These are phyloP conservation scores for Ceratobasidium sp. DNA, from an alignment of 1,284 basidiomycete species.

Conservation along the genomic window DNA sequence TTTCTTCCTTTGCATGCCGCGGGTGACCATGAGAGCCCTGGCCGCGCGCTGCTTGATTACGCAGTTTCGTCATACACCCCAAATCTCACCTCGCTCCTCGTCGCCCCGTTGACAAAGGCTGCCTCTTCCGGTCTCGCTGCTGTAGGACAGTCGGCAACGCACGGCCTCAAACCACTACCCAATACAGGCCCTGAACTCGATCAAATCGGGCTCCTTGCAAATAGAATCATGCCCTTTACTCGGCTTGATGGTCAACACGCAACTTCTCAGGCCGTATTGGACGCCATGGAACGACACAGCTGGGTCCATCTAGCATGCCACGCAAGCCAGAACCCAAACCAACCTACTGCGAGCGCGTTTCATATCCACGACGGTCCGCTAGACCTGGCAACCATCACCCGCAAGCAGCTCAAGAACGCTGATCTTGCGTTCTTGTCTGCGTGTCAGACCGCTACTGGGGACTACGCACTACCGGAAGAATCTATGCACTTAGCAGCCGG, in stretches of 20 bases:
- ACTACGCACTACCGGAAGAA: conserved; percentile 10
- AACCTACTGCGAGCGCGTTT: not conserved
- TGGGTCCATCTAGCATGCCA: conserved; percentile 30
- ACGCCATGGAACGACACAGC: no score
- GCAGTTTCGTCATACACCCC: conserved; percentile 12
- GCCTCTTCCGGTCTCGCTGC: not conserved
- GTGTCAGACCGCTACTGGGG: conserved; percentile 17
- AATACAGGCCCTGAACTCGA: not conserved
- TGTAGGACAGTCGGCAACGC: not conserved
- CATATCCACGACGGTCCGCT: conserved; percentile 5
- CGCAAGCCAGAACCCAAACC: conserved; percentile 1
- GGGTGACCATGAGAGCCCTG: not conserved
- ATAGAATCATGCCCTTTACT: no score
- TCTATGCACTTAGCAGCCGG: conserved; percentile 12
- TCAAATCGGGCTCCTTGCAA: not conserved
- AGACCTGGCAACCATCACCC: conserved; percentile 11
- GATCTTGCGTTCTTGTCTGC: conserved; percentile 20
- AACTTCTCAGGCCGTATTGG: not conserved
- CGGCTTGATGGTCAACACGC: not conserved
- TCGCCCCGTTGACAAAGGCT: not conserved
- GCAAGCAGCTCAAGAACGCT: not conserved
- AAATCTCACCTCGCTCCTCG: not conserved
- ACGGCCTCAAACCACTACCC: not conserved
- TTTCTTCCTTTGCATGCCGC: conserved; percentile 19
- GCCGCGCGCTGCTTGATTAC: not conserved